A percentile compares a stretch with the other conserved stretches of the same genome.
Evolutionary conservation across 2,329 filamentous ascomycete species (phyloP).

Genomic region (Trichoderma koningiopsis): DNA sequence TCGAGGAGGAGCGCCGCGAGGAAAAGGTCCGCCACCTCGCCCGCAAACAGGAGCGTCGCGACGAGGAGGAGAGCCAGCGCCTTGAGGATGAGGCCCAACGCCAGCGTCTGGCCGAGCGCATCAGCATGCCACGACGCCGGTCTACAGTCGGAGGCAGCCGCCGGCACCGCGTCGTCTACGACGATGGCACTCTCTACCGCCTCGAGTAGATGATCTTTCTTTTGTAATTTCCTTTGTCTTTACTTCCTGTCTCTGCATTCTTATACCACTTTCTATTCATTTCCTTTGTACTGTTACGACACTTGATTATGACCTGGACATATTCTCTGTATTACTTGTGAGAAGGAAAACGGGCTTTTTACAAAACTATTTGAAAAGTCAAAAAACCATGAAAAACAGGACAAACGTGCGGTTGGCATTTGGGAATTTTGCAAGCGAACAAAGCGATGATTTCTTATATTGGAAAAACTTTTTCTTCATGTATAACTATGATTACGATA

Average conservation of each 20-base stretch:
- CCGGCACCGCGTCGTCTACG: slow-evolving; percentile 42
- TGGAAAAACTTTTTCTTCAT: not conserved
- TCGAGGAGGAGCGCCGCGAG: slow-evolving; percentile 39
- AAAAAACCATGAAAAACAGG: slow-evolving; percentile 3
- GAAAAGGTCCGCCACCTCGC: slow-evolving; percentile 34
- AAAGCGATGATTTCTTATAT: slow-evolving; percentile 16
- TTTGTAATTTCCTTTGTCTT: slow-evolving; percentile 1
- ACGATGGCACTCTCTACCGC: slow-evolving; percentile 43
- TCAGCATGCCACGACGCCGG: slow-evolving; percentile 41
- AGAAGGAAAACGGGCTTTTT: slow-evolving; percentile 6
- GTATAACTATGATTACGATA: slow-evolving; percentile 23
- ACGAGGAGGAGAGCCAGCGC: slow-evolving; percentile 38
- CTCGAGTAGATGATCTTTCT: slow-evolving; percentile 40
- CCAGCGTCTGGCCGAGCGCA: slow-evolving; percentile 45
- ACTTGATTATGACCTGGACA: not conserved
- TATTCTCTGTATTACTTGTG: slow-evolving; percentile 7
- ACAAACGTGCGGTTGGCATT: slow-evolving; percentile 9
- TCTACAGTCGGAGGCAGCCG: slow-evolving; percentile 42
- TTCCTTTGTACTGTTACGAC: slow-evolving; percentile 21
- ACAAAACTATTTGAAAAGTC: slow-evolving; percentile 7
- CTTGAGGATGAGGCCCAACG: slow-evolving; percentile 43
- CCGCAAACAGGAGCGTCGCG: slow-evolving; percentile 35
- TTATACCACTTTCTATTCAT: not conserved
- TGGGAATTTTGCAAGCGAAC: slow-evolving; percentile 5
- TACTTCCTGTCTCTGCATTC: not conserved